These are phyloP conservation scores for Skeletonema marinoi DNA, from an alignment of 108 stramenopile genomes.

Conservation along the genomic window DNA sequence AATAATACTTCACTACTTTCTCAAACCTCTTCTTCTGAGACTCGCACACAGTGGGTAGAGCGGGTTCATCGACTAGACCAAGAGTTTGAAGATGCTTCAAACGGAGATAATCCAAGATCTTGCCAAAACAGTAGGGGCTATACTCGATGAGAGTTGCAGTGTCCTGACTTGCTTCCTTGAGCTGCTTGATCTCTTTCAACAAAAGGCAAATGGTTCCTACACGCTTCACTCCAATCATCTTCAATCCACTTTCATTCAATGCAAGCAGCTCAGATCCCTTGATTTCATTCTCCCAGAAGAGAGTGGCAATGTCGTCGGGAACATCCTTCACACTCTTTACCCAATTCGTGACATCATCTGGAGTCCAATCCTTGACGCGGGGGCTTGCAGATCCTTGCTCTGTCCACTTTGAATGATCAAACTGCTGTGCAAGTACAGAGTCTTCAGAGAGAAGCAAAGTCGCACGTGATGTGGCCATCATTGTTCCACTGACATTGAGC, in stretches of 20 bases:
- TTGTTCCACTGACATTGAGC: conserved; percentile 21
- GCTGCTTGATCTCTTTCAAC: conserved; percentile 26
- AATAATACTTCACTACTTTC: conserved; percentile 26
- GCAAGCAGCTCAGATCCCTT: conserved; percentile 17
- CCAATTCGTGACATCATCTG: conserved; percentile 20
- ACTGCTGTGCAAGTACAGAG: conserved; percentile 10
- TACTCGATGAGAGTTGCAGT: conserved; percentile 6
- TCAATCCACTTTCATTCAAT: conserved; percentile 5
- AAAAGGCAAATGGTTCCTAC: conserved; percentile 14
- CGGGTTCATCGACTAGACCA: conserved; percentile 9
- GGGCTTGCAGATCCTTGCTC: background rate
- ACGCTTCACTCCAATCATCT: conserved; percentile 17
- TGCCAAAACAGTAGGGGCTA: too few relatives aligned
- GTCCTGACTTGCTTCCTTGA: conserved; percentile 1
- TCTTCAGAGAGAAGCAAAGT: conserved; percentile 3
- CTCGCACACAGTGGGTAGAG: background rate
- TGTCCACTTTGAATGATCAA: conserved; percentile 3
- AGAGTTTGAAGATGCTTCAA: background rate
- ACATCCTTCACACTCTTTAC: conserved; percentile 6
- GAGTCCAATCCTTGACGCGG: conserved; percentile 18
- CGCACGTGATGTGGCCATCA: background rate
- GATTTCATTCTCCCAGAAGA: conserved; percentile 12
- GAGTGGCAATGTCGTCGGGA: background rate
- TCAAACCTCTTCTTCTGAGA: conserved; percentile 24
- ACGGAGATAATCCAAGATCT: background rate